These are phyloP conservation scores for Penicillium roqueforti DNA, from an alignment of 495 filamentous ascomycete species.

Conservation along the genomic window DNA sequence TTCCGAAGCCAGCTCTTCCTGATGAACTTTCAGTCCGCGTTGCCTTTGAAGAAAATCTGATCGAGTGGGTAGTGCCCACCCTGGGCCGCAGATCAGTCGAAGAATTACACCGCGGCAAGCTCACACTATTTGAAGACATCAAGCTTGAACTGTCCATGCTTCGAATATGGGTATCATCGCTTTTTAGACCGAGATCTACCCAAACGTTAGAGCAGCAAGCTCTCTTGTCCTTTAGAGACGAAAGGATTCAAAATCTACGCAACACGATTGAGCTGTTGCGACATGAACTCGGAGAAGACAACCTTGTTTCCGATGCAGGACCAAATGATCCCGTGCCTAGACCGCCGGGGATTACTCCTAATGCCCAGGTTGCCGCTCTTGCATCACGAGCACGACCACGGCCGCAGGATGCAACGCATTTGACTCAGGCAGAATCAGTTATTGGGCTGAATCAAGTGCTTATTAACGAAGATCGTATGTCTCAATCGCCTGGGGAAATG, in stretches of 20 bases:
- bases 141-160: constrained; percentile 32
- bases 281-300: constrained; percentile 26
- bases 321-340: constrained; percentile 4
- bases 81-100: constrained; percentile 42
- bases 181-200: constrained; percentile 26
- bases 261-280: constrained; percentile 31
- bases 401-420: constrained; percentile 10
- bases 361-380: constrained; percentile 4
- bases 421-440: constrained; percentile 12
- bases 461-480: constrained; percentile 35
- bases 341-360: constrained; percentile 2
- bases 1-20: constrained; percentile 42
- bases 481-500: constrained; percentile 39
- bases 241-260: constrained; percentile 27
- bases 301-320: not conserved
- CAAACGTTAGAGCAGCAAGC: constrained; percentile 15
- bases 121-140: constrained; percentile 40
- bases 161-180: constrained; percentile 32
- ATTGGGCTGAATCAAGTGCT: constrained; percentile 28
- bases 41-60: constrained; percentile 45
- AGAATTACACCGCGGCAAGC: constrained; percentile 36
- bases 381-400: not conserved
- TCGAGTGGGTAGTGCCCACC: constrained; percentile 46
- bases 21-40: constrained; percentile 46
- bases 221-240: constrained; percentile 16